phyloP scores from a whole-genome alignment of 1,284 basidiomycete genomes.

The Leccinum proximum region DNA sequence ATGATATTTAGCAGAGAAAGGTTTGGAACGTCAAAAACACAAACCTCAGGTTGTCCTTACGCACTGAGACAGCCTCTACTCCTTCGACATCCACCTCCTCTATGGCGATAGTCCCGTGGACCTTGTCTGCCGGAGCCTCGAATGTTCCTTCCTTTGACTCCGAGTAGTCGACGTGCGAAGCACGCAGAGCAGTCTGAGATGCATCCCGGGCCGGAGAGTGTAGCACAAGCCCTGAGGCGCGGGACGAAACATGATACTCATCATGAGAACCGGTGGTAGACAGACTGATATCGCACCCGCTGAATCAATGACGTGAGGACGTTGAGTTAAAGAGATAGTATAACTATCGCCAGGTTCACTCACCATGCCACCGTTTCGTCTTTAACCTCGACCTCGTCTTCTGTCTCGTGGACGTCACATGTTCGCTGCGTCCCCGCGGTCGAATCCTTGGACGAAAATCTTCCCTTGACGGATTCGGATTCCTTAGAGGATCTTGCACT shows the following conservation, averaged over 20 bases:
- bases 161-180: not conserved
- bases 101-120: not conserved
- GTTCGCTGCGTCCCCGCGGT: not conserved
- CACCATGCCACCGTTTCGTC: slow-evolving; percentile 6
- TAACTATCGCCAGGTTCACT: not conserved
- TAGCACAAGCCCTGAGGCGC: not conserved
- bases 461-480: not conserved
- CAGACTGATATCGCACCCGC: not conserved
- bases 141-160: not conserved
- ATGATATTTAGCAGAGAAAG: slow-evolving; percentile 3
- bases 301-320: slow-evolving; percentile 3
- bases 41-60: slow-evolving; percentile 7
- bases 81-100: not conserved
- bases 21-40: not conserved
- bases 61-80: not conserved
- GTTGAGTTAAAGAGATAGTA: not conserved
- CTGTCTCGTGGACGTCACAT: not conserved
- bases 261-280: not conserved
- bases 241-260: not conserved
- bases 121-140: not conserved
- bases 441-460: not conserved
- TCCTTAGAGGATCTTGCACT: not conserved
- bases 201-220: not conserved
- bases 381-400: not conserved
- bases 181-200: not conserved